These are phyloP conservation scores for Monascus ruber DNA, from an alignment of 2,329 filamentous ascomycete genomes.

Conservation along the genomic window DNA sequence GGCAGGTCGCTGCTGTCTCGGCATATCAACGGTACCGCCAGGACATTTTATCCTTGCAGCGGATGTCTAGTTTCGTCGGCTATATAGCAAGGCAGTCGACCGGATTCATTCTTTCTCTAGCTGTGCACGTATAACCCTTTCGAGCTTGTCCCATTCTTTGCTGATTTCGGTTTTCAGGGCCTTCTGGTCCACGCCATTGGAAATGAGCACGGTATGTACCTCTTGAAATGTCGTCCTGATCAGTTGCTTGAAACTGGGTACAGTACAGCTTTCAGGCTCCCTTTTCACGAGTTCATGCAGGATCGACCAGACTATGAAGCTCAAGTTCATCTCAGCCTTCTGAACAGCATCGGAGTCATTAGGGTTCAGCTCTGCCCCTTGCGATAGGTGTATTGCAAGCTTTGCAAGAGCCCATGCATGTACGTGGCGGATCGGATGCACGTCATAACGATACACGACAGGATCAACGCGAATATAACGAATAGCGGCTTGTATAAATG, in stretches of 20 bases:
- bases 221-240: slow-evolving; percentile 15
- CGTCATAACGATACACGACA: slow-evolving; percentile 35
- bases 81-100: too few species aligned
- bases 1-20: too few species aligned
- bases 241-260: slow-evolving; percentile 19
- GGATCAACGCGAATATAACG: slow-evolving; percentile 43
- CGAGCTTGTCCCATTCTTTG: slow-evolving; percentile 41
- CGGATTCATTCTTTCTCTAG: slow-evolving; percentile 11
- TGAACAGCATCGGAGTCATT: slow-evolving; percentile 9
- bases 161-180: slow-evolving; percentile 12
- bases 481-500: slow-evolving; percentile 41
- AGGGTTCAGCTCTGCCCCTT: slow-evolving; percentile 9
- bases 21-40: too few species aligned
- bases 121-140: slow-evolving; percentile 18
- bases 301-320: slow-evolving; percentile 24
- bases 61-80: too few species aligned
- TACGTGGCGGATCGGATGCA: slow-evolving; percentile 45
- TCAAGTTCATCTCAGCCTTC: slow-evolving; percentile 17
- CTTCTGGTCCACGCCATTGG: slow-evolving; percentile 15
- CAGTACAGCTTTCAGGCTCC: slow-evolving; percentile 15
- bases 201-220: slow-evolving; percentile 16
- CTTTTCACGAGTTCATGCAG: slow-evolving; percentile 15
- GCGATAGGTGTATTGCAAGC: slow-evolving; percentile 17
- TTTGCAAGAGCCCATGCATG: slow-evolving; percentile 28
- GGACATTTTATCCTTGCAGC: too few species aligned